Evolutionary conservation across 2,329 filamentous ascomycete species (phyloP), one percentile per base, ranked within the genome.

Genomic region (Pseudopyricularia javanii): DNA sequence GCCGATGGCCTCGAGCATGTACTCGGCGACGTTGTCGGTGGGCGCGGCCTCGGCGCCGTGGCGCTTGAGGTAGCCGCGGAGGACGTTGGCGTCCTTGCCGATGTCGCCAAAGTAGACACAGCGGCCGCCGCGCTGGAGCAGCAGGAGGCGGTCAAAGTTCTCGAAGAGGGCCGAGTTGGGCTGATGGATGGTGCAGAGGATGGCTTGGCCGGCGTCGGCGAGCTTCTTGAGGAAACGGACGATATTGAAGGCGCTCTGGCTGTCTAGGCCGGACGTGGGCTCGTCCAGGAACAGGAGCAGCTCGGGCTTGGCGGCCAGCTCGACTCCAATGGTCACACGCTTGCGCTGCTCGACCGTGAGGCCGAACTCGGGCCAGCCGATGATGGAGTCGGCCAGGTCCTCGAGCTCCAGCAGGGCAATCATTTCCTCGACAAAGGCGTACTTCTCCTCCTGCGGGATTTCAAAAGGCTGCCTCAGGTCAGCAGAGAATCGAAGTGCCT

Each of bases 111-210:
- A 91, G 70, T 95, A 95, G 50, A 94, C 87, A 48, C 86, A 87
- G 53, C 83, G 78, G 4, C 89, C 89, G 55, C 89, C 89, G 40
- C 79, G 77, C 66, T 91, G 82, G 2, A 95, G 75, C 3, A 95
- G 75, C 5, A 95, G 71, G 2, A 95, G 75, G 12, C 88, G 79
- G 63, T 95, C 89, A 58, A 95, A 95, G 66, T 90, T 85, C 66
- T 93, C 87, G 59, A 95, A 95, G 0, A 95, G 74, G 0, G 87
- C 83, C 15, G 87, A 86, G 58, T 90, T 91, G 1, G 90, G 89
- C 64, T 95, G 90, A 65, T 95, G 90, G 57, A 95, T 95, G 0
- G 90, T 95, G 69, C 88, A 94, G 3, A 95, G 76, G 59, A 95
- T 89, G 9, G 89, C 89, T 64, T 95, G 90, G 2, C 89, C 90